phyloP scores from a whole-genome alignment of 352 stramenopile species.

The Phytopythium delawarense region DNA sequence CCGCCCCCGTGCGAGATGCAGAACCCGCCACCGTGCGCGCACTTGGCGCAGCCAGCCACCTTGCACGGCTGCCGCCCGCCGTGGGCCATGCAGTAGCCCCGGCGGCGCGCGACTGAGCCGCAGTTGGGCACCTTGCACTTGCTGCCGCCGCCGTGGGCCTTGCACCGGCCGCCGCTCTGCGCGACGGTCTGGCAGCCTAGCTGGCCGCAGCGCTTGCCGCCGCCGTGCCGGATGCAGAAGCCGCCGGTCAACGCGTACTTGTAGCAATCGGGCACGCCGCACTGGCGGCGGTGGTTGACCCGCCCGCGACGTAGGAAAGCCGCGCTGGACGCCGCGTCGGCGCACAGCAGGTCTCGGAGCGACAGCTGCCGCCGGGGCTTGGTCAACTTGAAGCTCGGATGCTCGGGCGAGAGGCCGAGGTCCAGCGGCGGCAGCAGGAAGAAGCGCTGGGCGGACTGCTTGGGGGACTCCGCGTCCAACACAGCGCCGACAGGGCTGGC shows the following conservation, averaged over 20 bases:
- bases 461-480: not conserved
- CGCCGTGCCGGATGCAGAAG: conserved; percentile 72
- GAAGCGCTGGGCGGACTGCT: conserved; percentile 7
- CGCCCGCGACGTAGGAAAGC: conserved; percentile 11
- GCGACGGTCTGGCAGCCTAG: conserved; percentile 62
- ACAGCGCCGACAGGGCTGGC: not conserved
- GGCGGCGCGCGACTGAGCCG: conserved; percentile 55
- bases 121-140: conserved; percentile 67
- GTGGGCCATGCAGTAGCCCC: conserved; percentile 73
- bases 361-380: conserved; percentile 43
- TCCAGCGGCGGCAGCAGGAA: not conserved
- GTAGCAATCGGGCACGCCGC: conserved; percentile 42
- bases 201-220: conserved; percentile 66
- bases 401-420: not conserved
- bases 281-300: conserved; percentile 51
- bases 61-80: conserved; percentile 75
- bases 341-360: conserved; percentile 47
- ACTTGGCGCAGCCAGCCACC: conserved; percentile 59
- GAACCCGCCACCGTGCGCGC: conserved; percentile 67
- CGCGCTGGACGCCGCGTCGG: conserved; percentile 14
- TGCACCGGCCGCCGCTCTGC: conserved; percentile 78
- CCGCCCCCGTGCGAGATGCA: conserved; percentile 74
- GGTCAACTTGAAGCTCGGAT: conserved; percentile 3
- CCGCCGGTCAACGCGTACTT: conserved; percentile 69
- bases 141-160: conserved; percentile 78